phyloP scores from a whole-genome alignment of 2,329 filamentous ascomycete species.

The Aspergillus oerlinghausenensis region DNA sequence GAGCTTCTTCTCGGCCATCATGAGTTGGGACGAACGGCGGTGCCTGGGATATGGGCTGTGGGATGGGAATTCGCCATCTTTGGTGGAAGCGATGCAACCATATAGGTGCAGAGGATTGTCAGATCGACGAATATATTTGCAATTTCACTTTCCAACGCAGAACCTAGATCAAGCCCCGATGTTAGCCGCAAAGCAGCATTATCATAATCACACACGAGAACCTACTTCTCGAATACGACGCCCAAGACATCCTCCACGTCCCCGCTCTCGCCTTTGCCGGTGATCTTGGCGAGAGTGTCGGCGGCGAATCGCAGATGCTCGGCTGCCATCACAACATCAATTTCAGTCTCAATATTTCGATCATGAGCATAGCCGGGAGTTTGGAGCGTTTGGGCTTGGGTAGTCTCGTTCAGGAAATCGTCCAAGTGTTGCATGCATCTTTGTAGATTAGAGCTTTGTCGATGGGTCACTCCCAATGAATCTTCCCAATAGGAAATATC shows the following conservation, averaged over 20 bases:
- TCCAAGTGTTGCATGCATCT: constrained; percentile 68
- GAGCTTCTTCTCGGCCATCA: neutral
- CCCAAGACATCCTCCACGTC: constrained; percentile 95
- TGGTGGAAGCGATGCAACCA: neutral
- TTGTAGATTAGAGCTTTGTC: constrained; percentile 76
- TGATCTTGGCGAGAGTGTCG: constrained; percentile 76
- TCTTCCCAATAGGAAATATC: constrained; percentile 71
- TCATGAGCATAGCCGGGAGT: constrained; percentile 13
- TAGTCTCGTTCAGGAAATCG: constrained; percentile 63
- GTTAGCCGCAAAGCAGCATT: constrained; percentile 10
- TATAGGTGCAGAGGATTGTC: neutral
- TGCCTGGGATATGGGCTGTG: neutral
- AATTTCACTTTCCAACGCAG: constrained; percentile 41
- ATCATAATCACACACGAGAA: constrained; percentile 21
- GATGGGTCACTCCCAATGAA: constrained; percentile 82
- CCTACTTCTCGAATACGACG: constrained; percentile 95
- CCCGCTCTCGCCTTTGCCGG: constrained; percentile 74
- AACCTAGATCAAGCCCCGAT: constrained; percentile 39
- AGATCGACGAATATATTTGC: neutral
- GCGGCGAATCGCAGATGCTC: constrained; percentile 82
- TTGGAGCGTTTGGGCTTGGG: constrained; percentile 6
- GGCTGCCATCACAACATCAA: constrained; percentile 84
- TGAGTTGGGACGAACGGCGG: neutral
- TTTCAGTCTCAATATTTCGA: constrained; percentile 27
- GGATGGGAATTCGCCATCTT: neutral